Evolutionary conservation across 305 asterid species (phyloP), one percentile per base, ranked within the genome.

Genomic region (Fraxinus greggii): DNA sequence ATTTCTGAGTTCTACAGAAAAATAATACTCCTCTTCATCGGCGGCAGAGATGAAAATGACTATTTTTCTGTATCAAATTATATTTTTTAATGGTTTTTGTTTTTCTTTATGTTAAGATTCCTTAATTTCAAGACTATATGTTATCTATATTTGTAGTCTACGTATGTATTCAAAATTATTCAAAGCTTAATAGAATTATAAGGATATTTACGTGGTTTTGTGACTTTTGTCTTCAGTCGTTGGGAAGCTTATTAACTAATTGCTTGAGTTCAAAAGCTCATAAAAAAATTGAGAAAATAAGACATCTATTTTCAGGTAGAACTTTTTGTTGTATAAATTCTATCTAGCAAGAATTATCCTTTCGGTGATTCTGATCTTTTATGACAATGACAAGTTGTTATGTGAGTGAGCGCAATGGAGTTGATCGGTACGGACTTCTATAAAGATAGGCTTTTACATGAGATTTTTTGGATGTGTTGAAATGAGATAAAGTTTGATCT

Each of bases 1-100:
- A 7, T 73, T 61, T 51, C 45, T 74, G 69, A 29, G 78, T 73
- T 77, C 24, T 8, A 77, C 26, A 9, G 78, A 73, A 77, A 26
- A 56, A 56, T 56, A 56, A 56, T 19, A 56, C 13, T 56, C 63
- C 28, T 56, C 13, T 56, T 56, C 67, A 19, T 56, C 13, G 67
- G 67, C 72, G 13, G 73, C 26, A 32, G 73, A n/a, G 35, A 38
- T 54, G 32, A 35, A 65, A 12, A 32, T 67, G 76, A 4, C 10
- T 17, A 61, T 29, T 24, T 56, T 65, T 45, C 42, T 31, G 38
- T 67, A 9, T 79, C 74, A 32, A 19, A 6, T 1, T 28, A 45
- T 17, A 3, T 72, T 42, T 19, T 78, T n/a, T 32, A 78, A n/a
- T 5, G 59, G 35, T 59, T 59, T 17, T 7, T 12, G 10, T 42